Evolutionary conservation across 2,329 filamentous ascomycete genomes (phyloP), one percentile per base, ranked within the genome.

Genomic region (Trichothecium roseum): DNA sequence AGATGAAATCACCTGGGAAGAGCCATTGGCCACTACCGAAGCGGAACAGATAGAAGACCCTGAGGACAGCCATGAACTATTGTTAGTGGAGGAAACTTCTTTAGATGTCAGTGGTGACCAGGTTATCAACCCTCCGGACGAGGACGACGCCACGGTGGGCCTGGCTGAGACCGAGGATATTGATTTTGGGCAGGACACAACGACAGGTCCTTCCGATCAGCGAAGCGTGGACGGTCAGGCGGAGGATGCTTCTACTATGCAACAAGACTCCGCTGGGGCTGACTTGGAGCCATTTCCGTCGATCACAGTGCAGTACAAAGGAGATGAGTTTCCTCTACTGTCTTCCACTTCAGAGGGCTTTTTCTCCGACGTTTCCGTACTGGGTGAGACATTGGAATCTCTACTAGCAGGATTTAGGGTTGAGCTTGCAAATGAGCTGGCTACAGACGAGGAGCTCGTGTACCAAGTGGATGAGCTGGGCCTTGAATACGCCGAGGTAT

Each of bases 401-500:
- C 53, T 73, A 9, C 45, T 73, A 34, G 49, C 54, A 14, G 58
- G 57, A 5, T 53, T 73, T 20, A 64, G 68, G 20, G 48, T 52
- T 6, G 65, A 70, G 41, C 55, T 73, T 12, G 49, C 53, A 14
- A 56, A 61, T 28, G 69, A 72, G 35, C 48, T 72, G 3, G 50
- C 53, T 5, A 38, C 52, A 4, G 56, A 61, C 14, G 68, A 73
- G 35, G 68, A 72, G 37, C 50, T 73, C 29, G 56, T 64, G n/a
- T 58, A 72, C 28, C 64, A 68, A 39, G 53, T 72, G 32, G 66
- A 72, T 18, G 63, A 69, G 39, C 59, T 73, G 28, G 66, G 65
- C 8, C 54, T 73, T 22, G 68, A 72, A 48, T 70, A 72, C 48
- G 55, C 64, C 15, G 68, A 72, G 55, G 66, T 68, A 53, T 42